phyloP scores from a whole-genome alignment of 306 rosid species.

The Prunus padus region DNA sequence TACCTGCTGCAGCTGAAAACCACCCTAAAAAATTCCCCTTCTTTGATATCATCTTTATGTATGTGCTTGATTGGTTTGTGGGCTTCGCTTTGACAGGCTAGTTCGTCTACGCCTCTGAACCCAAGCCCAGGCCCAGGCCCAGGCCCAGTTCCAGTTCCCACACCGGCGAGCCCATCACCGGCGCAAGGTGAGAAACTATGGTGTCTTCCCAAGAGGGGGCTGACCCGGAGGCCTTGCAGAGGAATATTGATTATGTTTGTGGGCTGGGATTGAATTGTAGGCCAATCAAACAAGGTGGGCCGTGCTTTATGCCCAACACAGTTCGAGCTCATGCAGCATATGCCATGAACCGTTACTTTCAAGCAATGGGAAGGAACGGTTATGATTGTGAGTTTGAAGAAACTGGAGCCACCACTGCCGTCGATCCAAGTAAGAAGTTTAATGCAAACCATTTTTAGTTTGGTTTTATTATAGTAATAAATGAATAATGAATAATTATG shows the following conservation, averaged over 20 bases:
- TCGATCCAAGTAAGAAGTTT: conserved; percentile 37
- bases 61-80: conserved; percentile 42
- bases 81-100: conserved; percentile 45
- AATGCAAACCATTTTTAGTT: not conserved
- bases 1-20: conserved; percentile 25
- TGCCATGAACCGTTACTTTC: conserved; percentile 67
- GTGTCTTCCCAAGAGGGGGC: conserved; percentile 35
- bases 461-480: not conserved
- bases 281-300: conserved; percentile 41
- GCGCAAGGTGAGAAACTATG: conserved; percentile 4
- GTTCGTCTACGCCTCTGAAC: conserved; percentile 16
- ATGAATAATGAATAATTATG: not conserved
- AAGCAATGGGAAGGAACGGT: conserved; percentile 26
- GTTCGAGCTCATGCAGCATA: conserved; percentile 62
- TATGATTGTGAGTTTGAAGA: conserved; percentile 38
- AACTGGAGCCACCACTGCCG: conserved; percentile 29
- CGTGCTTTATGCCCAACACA: conserved; percentile 46
- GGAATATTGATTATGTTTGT: conserved; percentile 44
- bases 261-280: conserved; percentile 50
- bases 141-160: not conserved
- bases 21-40: conserved; percentile 10
- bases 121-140: conserved; percentile 1
- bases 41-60: conserved; percentile 27
- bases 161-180: not conserved
- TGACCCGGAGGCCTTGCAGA: conserved; percentile 34